Base-by-base conservation (phyloP, 352 stramenopile genomes). In the Pythium coloratum region DNA sequence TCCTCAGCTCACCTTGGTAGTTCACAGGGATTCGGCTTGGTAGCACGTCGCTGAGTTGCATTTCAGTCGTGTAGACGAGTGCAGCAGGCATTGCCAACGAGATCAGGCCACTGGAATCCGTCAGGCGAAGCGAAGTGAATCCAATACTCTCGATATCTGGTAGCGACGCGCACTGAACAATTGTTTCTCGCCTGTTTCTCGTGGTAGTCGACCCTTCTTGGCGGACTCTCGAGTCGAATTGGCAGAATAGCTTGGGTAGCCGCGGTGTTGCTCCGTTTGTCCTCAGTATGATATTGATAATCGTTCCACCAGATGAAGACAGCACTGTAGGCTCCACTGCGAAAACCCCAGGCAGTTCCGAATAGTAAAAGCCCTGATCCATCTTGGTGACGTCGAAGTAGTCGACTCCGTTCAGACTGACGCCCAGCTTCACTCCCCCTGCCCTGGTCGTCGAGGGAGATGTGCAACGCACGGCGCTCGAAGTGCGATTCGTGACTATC, bases 341-440 rank as follows among this genome's bases (percentile, higher is more conserved):
- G 7, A 60, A 2, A 5, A 67, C 50, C 20, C 16, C 57, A 13
- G 59, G 59, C 0, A 53, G 6, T 24, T 50, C 42, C 0, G 54
- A n/a, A 33, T 66, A 71, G 2, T 40, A 6, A 32, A 71, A 67
- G 26, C 20, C 14, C 9, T 18, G 6, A 8, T 3, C 3, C 32
- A 6, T n/a, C 46, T 24, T 50, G 8, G 42, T 58, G 0, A 47
- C 13, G 24, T 40, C 57, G 53, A 71, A 67, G 30, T 47, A 56
- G 24, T 71, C 59, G 16, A 71, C 1, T 8, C 54, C 59, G 26
- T 71, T 71, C 8, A 71, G 58, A 44, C 50, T 66, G 24, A 71
- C 30, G 5, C 20, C 50, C 2, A 71, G 18, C 2, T 6, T 16
- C 30, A 66, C 57, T n/a, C 53, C 42, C 5, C 49, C 51, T 20